Percentiles rank a stretch among this genome's conserved stretches.
These are phyloP conservation scores for Calycina herbarum DNA, from an alignment of 2,329 filamentous ascomycete species.

Conservation along the genomic window DNA sequence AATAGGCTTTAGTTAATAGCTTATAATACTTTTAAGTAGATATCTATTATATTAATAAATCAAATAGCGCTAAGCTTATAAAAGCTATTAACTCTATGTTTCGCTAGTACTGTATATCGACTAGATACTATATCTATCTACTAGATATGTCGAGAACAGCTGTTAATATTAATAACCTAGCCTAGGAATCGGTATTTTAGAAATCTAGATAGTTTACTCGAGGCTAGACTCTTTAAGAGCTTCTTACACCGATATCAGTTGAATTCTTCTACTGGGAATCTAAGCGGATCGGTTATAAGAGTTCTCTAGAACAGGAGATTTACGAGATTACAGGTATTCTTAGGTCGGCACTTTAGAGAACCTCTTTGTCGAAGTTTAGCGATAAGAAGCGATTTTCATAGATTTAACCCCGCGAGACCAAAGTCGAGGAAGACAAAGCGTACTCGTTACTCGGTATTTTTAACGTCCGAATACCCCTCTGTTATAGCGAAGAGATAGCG, in stretches of 20 bases:
- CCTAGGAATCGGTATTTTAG: slow-evolving; percentile 21
- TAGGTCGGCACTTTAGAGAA: not conserved
- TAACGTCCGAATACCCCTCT: not conserved
- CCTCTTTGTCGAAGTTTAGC: not conserved
- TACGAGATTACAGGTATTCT: too few relatives aligned
- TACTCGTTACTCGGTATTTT: not conserved
- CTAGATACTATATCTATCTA: not conserved
- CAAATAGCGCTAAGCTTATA: not conserved
- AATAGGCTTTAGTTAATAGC: not conserved
- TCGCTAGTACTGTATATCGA: not conserved
- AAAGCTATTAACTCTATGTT: not conserved
- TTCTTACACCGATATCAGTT: slow-evolving; percentile 22
- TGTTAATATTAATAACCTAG: not conserved
- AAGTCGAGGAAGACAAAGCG: not conserved
- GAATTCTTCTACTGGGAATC: slow-evolving; percentile 24
- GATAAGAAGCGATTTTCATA: not conserved
- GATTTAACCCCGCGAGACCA: not conserved
- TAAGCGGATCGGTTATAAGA: slow-evolving; percentile 23
- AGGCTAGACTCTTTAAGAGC: slow-evolving; percentile 25
- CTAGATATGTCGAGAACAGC: not conserved
- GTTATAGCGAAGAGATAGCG: not conserved
- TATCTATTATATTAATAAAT: not conserved
- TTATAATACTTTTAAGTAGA: not conserved
- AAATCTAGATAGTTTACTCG: slow-evolving; percentile 22
- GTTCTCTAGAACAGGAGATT: slow-evolving; percentile 35